Percentiles rank a stretch among this genome's conserved stretches.
phyloP scores from a whole-genome alignment of 140 eudicot species.

The Cichorium intybus region DNA sequence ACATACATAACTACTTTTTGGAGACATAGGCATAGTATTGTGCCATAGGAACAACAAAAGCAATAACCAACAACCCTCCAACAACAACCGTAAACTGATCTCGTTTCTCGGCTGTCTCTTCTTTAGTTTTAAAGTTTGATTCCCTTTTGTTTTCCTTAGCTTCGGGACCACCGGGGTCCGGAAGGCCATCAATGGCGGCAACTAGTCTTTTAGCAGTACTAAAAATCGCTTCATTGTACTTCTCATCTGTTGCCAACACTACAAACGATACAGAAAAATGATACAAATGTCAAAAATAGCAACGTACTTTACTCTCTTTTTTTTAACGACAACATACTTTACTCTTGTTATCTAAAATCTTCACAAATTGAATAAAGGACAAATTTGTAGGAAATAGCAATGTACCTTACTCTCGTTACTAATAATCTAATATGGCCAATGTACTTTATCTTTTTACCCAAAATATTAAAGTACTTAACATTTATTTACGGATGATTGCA shows the following conservation, averaged over 20 bases:
- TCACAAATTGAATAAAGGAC: not conserved
- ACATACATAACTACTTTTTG: slow-evolving; percentile 42
- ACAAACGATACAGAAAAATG: slow-evolving; percentile 19
- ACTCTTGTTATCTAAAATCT: not conserved
- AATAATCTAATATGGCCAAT: not conserved
- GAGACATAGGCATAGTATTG: slow-evolving; percentile 98
- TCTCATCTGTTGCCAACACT: slow-evolving; percentile 97
- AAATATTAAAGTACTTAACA: too few species aligned
- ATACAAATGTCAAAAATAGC: not conserved
- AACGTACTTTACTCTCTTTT: not conserved
- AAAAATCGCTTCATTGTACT: slow-evolving; percentile 87
- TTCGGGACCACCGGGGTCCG: slow-evolving; percentile 95
- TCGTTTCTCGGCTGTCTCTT: slow-evolving; percentile 95
- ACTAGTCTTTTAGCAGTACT: slow-evolving; percentile 83
- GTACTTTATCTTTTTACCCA: too few species aligned
- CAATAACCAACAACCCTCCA: slow-evolving; percentile 95
- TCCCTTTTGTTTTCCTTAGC: slow-evolving; percentile 90
- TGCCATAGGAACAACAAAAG: slow-evolving; percentile 99
- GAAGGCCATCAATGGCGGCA: slow-evolving; percentile 92
- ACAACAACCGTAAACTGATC: slow-evolving; percentile 93
- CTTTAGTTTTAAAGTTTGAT: slow-evolving; percentile 93
- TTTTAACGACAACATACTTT: not conserved
- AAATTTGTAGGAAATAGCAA: not conserved
- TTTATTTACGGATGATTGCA: too few species aligned
- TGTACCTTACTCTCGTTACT: not conserved